Evolutionary conservation across 768 basidiomycete species (phyloP).

Genomic region (Lactarius vividus): DNA sequence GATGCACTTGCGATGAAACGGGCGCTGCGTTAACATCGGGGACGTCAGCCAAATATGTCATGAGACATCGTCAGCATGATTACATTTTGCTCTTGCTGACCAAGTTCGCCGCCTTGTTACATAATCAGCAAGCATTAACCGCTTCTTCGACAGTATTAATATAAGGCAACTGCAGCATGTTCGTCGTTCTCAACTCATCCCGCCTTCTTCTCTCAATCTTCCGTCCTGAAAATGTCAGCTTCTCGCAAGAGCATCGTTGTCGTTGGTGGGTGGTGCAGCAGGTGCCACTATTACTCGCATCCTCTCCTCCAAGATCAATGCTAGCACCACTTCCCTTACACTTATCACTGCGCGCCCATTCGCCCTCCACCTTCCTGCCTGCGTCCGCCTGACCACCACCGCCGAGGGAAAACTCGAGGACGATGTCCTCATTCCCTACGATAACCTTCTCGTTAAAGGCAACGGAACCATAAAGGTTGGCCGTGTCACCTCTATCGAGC

Average conservation of each 20-base stretch:
- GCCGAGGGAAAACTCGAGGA: slow-evolving; percentile 38
- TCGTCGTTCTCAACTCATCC: not conserved
- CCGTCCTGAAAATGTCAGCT: slow-evolving; percentile 8
- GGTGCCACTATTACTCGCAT: slow-evolving; percentile 45
- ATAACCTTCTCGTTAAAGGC: slow-evolving; percentile 19
- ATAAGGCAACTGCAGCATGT: slow-evolving; percentile 7
- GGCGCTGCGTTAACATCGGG: slow-evolving; percentile 1
- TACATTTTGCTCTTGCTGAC: not conserved
- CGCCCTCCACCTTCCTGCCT: slow-evolving; percentile 48
- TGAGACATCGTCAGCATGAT: not conserved
- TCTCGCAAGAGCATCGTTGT: slow-evolving; percentile 41
- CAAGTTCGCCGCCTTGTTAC: not conserved
- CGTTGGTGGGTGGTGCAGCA: slow-evolving; percentile 56
- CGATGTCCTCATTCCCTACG: slow-evolving; percentile 20
- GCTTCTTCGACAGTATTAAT: not conserved
- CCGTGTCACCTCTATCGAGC: slow-evolving; percentile 20
- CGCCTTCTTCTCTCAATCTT: not conserved
- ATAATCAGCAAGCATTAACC: not conserved
- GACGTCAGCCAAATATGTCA: not conserved
- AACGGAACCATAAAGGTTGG: slow-evolving; percentile 24
- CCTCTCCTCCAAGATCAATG: slow-evolving; percentile 52
- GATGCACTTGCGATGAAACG: not conserved
- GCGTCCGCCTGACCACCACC: slow-evolving; percentile 53
- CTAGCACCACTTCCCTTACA: slow-evolving; percentile 47
- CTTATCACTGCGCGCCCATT: slow-evolving; percentile 55